Evolutionary conservation across 2,329 filamentous ascomycete genomes (phyloP), one percentile per base, ranked within the genome.

Genomic region (Tolypocladium ovalisporum): DNA sequence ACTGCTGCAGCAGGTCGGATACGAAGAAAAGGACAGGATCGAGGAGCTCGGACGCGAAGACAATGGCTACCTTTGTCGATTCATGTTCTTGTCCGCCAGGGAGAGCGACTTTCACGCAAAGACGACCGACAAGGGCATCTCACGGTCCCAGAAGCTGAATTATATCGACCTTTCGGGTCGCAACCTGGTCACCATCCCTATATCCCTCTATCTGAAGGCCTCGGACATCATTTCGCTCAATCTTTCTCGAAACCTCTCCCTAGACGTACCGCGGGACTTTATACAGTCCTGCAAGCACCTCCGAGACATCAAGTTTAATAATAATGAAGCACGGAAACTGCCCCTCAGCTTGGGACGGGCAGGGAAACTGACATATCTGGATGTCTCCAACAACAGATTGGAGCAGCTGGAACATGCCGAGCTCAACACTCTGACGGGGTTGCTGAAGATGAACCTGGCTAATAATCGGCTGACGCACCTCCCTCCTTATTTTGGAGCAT

Each of bases 11-110:
- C 91, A 97, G 73, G 88, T 93, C 56, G 94, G 94, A 12, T 99
- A 97, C 67, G 86, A 89, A 58, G 85, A 90, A 36, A 84, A 84
- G 57, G 94, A 99, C 71, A 85, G 85, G 42, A 85, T 99, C 52
- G 93, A 97, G 69, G 94, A 97, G 61, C 84, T 99, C 55, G 94
- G 94, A 34, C 85, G 94, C 58, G 94, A 99, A 71, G 94, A 99
- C 75, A 96, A 97, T 71, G 95, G 92, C 69, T 99, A 97, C 65
- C 81, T 99, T 15, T 96, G 92, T 68, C 89, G 94, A 7, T 97
- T 99, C 74, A 90, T 94, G 59, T 99, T 99, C 72, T 78, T 97
- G 58, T 92, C 93, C 19, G 87, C 89, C 24, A 89, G 93, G 66
- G 88, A 96, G 70, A 92, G 86, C 69, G 90, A 92, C 54, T 92